Evolutionary conservation across 345 rosid genomes (phyloP).

Genomic region (Citrus unshiu): DNA sequence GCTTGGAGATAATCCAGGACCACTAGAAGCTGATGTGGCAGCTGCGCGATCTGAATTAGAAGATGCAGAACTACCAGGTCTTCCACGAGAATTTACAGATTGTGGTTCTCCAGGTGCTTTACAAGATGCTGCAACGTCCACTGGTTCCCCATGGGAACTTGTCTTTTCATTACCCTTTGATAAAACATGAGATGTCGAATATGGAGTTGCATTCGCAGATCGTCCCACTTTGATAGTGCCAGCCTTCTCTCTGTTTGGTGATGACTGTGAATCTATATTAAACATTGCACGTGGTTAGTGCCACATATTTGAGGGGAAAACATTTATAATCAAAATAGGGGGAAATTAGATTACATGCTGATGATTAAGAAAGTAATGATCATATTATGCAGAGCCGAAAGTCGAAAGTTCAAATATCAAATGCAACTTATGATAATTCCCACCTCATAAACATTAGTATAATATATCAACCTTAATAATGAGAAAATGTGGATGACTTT

Average conservation of each 20-base stretch:
- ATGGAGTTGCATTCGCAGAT: slow-evolving; percentile 28
- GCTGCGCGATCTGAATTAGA: slow-evolving; percentile 48
- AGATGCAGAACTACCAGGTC: slow-evolving; percentile 59
- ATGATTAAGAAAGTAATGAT: background rate
- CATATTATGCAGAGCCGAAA: background rate
- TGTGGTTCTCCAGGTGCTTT: slow-evolving; percentile 36
- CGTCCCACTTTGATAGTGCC: slow-evolving; percentile 36
- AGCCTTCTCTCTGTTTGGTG: slow-evolving; percentile 28
- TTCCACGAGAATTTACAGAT: slow-evolving; percentile 39
- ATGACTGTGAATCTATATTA: slow-evolving; percentile 38
- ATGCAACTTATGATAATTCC: background rate
- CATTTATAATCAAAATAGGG: background rate
- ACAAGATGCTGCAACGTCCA: slow-evolving; percentile 35
- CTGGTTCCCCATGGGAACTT: slow-evolving; percentile 36
- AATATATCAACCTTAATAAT: background rate
- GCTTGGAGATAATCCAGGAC: slow-evolving; percentile 70
- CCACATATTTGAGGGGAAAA: background rate
- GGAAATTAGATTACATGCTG: background rate
- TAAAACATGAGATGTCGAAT: slow-evolving; percentile 27
- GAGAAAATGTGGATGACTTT: background rate
- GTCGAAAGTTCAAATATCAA: background rate
- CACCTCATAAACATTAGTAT: background rate
- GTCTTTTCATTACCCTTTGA: slow-evolving; percentile 40
- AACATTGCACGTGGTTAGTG: slow-evolving; percentile 3
- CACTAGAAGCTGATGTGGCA: slow-evolving; percentile 42